These are phyloP conservation scores for Eucalyptus curtisii DNA, from an alignment of 345 rosid genomes.

Conservation along the genomic window DNA sequence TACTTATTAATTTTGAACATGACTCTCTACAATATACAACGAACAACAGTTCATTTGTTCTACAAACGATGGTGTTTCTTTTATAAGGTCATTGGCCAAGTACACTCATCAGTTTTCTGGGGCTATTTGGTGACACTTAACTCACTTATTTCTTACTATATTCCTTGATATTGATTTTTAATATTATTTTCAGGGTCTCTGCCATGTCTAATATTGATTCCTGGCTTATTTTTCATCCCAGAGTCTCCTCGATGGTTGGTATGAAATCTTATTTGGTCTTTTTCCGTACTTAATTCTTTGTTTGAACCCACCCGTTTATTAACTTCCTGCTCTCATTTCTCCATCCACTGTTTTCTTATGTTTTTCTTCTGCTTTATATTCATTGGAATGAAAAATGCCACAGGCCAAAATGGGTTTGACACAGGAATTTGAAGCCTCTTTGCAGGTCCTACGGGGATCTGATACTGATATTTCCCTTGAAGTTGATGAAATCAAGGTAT, in stretches of 20 bases:
- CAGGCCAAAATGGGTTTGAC: conserved; percentile 94
- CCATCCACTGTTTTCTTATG: neutral
- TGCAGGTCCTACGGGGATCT: conserved; percentile 96
- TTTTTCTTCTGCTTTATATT: neutral
- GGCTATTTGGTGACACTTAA: neutral
- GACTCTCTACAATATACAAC: neutral
- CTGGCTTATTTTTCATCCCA: conserved; percentile 67
- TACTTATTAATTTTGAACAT: neutral
- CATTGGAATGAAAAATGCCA: neutral
- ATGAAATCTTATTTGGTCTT: neutral
- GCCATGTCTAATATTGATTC: conserved; percentile 57
- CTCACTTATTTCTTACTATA: neutral
- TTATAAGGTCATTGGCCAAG: neutral
- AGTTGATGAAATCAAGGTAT: conserved; percentile 91
- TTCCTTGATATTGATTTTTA: neutral
- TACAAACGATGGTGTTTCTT: neutral
- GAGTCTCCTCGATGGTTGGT: conserved; percentile 89
- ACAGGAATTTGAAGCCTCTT: conserved; percentile 83
- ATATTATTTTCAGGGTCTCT: conserved; percentile 37
- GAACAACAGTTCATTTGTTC: neutral
- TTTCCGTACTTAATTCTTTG: neutral
- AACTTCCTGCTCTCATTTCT: neutral
- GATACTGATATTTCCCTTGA: conserved; percentile 78
- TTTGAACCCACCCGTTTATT: neutral
- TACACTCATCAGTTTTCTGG: neutral